These are phyloP conservation scores for Obelidium mucronatum DNA, from an alignment of 192 early-diverging fungal genomes.

Conservation along the genomic window DNA sequence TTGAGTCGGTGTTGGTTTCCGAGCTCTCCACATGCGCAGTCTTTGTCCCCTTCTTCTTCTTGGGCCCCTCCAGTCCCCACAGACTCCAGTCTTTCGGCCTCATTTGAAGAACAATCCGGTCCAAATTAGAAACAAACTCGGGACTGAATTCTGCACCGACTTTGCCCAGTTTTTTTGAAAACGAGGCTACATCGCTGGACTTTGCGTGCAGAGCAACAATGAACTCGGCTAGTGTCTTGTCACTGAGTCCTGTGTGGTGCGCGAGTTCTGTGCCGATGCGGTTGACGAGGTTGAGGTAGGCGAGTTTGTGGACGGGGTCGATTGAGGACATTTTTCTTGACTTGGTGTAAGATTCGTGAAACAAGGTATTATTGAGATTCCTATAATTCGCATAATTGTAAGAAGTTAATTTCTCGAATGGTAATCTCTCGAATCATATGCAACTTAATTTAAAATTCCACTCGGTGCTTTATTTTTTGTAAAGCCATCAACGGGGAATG, in stretches of 20 bases:
- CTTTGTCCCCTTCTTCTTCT: conserved; percentile 40
- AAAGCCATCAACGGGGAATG: too few species aligned
- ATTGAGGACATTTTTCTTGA: too few species aligned
- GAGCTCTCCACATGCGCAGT: conserved; percentile 38
- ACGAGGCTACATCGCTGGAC: conserved; percentile 63
- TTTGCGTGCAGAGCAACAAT: conserved; percentile 86
- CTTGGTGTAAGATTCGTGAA: too few species aligned
- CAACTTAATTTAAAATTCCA: too few species aligned
- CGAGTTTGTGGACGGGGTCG: conserved; percentile 53
- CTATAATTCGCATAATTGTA: too few species aligned
- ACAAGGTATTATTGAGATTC: too few species aligned
- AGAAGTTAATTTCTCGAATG: too few species aligned
- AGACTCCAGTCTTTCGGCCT: conserved; percentile 44
- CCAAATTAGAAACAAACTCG: conserved; percentile 80
- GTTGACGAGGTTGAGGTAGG: conserved; percentile 86
- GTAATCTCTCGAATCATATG: too few species aligned
- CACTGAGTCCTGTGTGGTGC: conserved; percentile 91
- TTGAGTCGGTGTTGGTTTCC: conserved; percentile 34
- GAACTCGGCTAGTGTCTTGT: conserved; percentile 91
- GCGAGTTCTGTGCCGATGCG: conserved; percentile 90
- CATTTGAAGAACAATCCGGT: conserved; percentile 89
- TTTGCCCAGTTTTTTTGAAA: conserved; percentile 72
- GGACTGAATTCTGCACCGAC: conserved; percentile 85
- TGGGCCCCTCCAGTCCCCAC: conserved; percentile 23
- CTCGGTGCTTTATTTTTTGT: too few species aligned